Base-by-base conservation (phyloP, 371 early-diverging fungal genomes). In the Circinella minor region DNA sequence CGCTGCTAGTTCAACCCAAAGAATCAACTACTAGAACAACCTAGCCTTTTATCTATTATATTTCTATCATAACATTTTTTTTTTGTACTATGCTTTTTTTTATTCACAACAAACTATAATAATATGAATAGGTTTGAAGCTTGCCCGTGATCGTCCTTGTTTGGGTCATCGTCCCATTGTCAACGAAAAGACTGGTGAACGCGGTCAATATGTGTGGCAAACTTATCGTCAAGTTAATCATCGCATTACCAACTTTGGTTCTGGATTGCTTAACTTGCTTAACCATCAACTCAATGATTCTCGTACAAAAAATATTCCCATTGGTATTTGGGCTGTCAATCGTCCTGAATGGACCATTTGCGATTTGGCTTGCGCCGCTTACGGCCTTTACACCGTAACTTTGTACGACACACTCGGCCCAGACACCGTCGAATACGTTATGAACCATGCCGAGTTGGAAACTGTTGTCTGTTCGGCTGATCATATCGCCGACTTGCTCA, bases 361-460 rank as follows among this genome's bases (percentile, higher is more conserved):
- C 17, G 95, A 93, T 54, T 77, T 87, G 67, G 91, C 89, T 0
- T 76, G 83, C 57, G 71, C 73, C 66, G 71, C 77, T 27, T 85
- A 86, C 60, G 82, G 83, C 65, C 71, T 88, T 15, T 81, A 85
- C n/a, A 84, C 92, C 13, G 95, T 96, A 1, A 96, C 98, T 1
- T 83, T 99, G 39, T 98, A 98, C 78, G 96, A 98, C 74, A 98
- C 98, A 1, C 90, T 98, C 37, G 98, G 97, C 20, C 81, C 83
- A 4, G 91, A 89, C 36, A 88, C 92, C 0, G 84, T 93, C 46
- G 75, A 80, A 59, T 87, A 87, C 63, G 86, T 91, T 60, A 80
- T 89, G 43, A 83, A 85, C 54, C 92, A 93, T 46, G 83, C 92
- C 8, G 91, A 93, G 70, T 82, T 93, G 66, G 70, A 88, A 8